Conservation (phyloP, 148 eudicot species). For the Camellia japonica region DNA sequence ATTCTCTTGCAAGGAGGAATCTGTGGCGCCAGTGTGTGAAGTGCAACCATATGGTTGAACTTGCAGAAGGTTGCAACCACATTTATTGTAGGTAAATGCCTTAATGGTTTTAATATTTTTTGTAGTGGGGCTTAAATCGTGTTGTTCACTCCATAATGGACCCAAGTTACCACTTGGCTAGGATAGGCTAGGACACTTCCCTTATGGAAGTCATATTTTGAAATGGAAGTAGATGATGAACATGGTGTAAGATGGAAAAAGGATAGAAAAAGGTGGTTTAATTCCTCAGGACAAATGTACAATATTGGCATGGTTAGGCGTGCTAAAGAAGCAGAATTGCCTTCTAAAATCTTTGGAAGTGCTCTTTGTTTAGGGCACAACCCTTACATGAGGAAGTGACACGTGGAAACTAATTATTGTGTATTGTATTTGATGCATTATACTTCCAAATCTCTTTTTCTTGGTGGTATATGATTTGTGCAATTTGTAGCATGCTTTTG, state of each 20-base stretch:
- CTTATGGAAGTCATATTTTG: not conserved
- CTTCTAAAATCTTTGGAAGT: not conserved
- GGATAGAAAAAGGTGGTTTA: too few relatives aligned
- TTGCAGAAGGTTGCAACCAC: slow-evolving; percentile 74
- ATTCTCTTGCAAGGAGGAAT: slow-evolving; percentile 48
- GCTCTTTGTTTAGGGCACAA: not conserved
- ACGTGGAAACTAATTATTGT: too few relatives aligned
- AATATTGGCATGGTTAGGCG: too few relatives aligned
- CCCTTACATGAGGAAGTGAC: too few relatives aligned
- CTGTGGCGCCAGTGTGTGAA: slow-evolving; percentile 76
- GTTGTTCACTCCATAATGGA: too few relatives aligned
- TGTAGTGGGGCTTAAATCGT: too few relatives aligned
- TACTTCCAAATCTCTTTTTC: not conserved
- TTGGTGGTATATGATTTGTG: not conserved
- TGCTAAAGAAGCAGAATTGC: not conserved
- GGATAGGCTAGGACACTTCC: not conserved
- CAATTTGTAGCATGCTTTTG: not conserved
- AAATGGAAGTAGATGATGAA: too few relatives aligned
- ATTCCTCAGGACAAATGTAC: too few relatives aligned
- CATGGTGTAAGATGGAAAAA: too few relatives aligned
- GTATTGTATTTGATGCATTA: too few relatives aligned
- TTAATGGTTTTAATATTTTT: not conserved
- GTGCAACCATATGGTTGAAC: slow-evolving; percentile 81
- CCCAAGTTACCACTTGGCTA: too few relatives aligned
- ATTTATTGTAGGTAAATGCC: slow-evolving; percentile 67